phyloP scores from a whole-genome alignment of 805 yeast genomes.

The Lipomyces oligophaga region DNA sequence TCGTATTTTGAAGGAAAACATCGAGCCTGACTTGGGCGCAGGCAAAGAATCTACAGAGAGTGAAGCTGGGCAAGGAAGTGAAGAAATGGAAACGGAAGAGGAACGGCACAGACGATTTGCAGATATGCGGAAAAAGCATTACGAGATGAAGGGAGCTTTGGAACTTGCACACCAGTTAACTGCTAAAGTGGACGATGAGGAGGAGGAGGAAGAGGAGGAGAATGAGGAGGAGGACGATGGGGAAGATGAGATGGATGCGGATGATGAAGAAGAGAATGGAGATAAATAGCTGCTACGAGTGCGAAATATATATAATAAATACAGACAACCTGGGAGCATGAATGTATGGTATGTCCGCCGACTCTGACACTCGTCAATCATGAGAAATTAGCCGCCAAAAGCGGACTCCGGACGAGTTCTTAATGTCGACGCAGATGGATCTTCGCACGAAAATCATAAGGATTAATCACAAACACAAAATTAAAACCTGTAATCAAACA shows the following conservation, averaged over 20 bases:
- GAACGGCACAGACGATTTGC: constrained; percentile 68
- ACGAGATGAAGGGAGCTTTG: constrained; percentile 47
- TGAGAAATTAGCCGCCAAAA: too few relatives aligned
- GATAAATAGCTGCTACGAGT: background rate
- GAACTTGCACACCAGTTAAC: constrained; percentile 31
- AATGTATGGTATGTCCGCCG: constrained; percentile 18
- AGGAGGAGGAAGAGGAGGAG: constrained; percentile 14
- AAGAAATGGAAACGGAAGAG: constrained; percentile 43
- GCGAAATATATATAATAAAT: background rate
- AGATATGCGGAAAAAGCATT: constrained; percentile 74
- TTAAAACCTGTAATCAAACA: background rate
- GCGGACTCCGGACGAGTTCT: constrained; percentile 29
- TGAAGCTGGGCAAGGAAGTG: constrained; percentile 39
- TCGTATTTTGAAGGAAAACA: constrained; percentile 27
- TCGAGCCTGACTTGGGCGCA: constrained; percentile 32
- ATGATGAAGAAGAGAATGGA: background rate
- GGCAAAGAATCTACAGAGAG: too few relatives aligned
- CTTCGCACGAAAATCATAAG: constrained; percentile 14
- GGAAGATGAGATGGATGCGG: constrained; percentile 3
- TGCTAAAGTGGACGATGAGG: constrained; percentile 29
- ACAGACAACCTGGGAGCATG: background rate
- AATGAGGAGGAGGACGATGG: constrained; percentile 4
- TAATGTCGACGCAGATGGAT: constrained; percentile 7
- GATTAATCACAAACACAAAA: constrained; percentile 10
- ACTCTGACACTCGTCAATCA: constrained; percentile 33